A percentile compares a stretch with the other conserved stretches of the same genome.
phyloP scores from a whole-genome alignment of 2,329 filamentous ascomycete species.

The Penicillium sp. region DNA sequence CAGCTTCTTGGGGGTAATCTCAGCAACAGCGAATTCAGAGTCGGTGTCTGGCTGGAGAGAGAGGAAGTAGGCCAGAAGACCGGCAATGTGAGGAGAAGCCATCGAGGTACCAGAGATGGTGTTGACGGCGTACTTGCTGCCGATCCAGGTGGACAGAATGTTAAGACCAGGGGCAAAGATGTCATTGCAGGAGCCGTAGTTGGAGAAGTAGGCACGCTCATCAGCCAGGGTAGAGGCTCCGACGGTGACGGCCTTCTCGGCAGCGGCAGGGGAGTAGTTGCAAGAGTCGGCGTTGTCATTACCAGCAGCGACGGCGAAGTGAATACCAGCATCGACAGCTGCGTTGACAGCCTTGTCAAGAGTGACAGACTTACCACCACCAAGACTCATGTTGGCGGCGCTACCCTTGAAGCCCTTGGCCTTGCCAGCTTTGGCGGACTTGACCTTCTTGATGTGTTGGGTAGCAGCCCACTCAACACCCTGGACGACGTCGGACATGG shows the following conservation, averaged over 20 bases:
- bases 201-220: conserved; percentile 99
- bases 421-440: conserved; percentile 78
- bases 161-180: conserved; percentile 97
- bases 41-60: conserved; percentile 88
- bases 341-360: conserved; percentile 92
- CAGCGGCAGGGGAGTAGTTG: conserved; percentile 97
- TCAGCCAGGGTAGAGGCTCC: conserved; percentile 91
- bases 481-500: conserved; percentile 98
- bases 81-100: conserved; percentile 94
- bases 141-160: conserved; percentile 98
- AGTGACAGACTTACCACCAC: conserved; percentile 90
- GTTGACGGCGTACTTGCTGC: conserved; percentile 92
- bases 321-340: conserved; percentile 83
- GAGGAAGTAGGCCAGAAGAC: conserved; percentile 95
- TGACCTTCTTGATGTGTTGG: conserved; percentile 70
- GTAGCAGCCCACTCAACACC: conserved; percentile 93
- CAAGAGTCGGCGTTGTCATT: conserved; percentile 99
- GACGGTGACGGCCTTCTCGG: conserved; percentile 87
- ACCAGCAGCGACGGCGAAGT: conserved; percentile 97
- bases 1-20: conserved; percentile 88
- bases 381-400: conserved; percentile 98
- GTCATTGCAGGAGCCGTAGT: conserved; percentile 98
- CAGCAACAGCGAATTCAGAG: conserved; percentile 84
- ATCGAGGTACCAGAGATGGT: conserved; percentile 99
- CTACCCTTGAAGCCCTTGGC: conserved; percentile 98